Evolutionary conservation across 345 rosid genomes (phyloP).

Genomic region (Syzygium aromaticum): DNA sequence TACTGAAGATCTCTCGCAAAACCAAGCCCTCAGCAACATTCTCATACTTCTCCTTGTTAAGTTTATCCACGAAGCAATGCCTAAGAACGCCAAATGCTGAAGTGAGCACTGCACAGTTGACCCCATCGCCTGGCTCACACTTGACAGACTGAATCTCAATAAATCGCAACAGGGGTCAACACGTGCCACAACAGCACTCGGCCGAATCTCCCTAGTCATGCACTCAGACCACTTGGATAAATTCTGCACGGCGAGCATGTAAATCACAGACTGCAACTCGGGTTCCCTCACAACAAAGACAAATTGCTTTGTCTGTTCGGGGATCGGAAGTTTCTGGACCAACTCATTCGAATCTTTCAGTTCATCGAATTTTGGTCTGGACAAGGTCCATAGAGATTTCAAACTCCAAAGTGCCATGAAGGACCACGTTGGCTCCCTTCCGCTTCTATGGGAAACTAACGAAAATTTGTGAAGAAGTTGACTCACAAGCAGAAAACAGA

Average conservation of each 20-base stretch:
- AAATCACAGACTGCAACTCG: conserved; percentile 47
- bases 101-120: conserved; percentile 41
- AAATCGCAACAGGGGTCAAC: conserved; percentile 22
- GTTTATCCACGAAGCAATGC: conserved; percentile 58
- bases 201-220: conserved; percentile 50
- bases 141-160: conserved; percentile 22
- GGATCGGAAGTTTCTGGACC: conserved; percentile 49
- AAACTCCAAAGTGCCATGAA: conserved; percentile 32
- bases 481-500: background rate
- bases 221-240: conserved; percentile 68
- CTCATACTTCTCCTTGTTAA: conserved; percentile 60
- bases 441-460: background rate
- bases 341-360: conserved; percentile 45
- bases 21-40: conserved; percentile 65
- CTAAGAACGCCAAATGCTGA: conserved; percentile 58
- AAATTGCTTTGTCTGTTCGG: conserved; percentile 55
- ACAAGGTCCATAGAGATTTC: conserved; percentile 71
- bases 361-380: conserved; percentile 38
- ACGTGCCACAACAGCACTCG: conserved; percentile 64
- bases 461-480: background rate
- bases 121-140: conserved; percentile 1
- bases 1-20: conserved; percentile 63
- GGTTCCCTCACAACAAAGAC: conserved; percentile 58
- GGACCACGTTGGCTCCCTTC: background rate
- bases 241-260: conserved; percentile 63